These are phyloP conservation scores for Linnemannia schmuckeri DNA, from an alignment of 192 early-diverging fungal genomes.

Conservation along the genomic window DNA sequence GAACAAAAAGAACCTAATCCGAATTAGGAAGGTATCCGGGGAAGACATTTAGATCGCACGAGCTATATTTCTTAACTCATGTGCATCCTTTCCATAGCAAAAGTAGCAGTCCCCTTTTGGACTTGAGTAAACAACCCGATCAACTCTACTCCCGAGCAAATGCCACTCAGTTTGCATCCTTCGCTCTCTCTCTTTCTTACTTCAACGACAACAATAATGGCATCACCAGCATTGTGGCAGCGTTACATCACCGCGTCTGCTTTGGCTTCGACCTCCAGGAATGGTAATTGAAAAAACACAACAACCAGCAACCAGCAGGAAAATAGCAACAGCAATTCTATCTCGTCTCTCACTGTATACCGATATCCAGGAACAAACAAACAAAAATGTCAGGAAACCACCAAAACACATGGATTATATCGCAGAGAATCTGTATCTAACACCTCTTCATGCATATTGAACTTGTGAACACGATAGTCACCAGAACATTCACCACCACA, in stretches of 20 bases:
- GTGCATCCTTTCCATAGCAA: not conserved
- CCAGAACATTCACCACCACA: constrained; percentile 34
- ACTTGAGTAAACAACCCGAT: constrained; percentile 16
- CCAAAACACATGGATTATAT: not conserved
- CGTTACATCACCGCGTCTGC: constrained; percentile 40
- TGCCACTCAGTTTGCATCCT: not conserved
- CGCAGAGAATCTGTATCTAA: not conserved
- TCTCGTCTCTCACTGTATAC: not conserved
- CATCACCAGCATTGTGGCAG: constrained; percentile 54
- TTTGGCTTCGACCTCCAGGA: constrained; percentile 23
- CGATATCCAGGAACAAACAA: not conserved
- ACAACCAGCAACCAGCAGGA: not conserved
- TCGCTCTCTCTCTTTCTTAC: constrained; percentile 7
- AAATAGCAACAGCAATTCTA: not conserved
- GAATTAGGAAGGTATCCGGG: not conserved
- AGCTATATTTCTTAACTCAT: not conserved
- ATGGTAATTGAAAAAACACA: constrained; percentile 29
- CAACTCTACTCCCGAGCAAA: constrained; percentile 5
- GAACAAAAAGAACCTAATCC: not conserved
- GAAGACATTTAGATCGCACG: not conserved
- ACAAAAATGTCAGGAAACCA: not conserved
- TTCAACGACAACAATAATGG: constrained; percentile 23
- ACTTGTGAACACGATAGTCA: constrained; percentile 5
- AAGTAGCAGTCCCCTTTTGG: not conserved
- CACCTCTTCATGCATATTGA: not conserved